Evolutionary conservation across 352 stramenopile genomes (phyloP), one percentile per base, ranked within the genome.

Genomic region (Phytopythium kandeliae): DNA sequence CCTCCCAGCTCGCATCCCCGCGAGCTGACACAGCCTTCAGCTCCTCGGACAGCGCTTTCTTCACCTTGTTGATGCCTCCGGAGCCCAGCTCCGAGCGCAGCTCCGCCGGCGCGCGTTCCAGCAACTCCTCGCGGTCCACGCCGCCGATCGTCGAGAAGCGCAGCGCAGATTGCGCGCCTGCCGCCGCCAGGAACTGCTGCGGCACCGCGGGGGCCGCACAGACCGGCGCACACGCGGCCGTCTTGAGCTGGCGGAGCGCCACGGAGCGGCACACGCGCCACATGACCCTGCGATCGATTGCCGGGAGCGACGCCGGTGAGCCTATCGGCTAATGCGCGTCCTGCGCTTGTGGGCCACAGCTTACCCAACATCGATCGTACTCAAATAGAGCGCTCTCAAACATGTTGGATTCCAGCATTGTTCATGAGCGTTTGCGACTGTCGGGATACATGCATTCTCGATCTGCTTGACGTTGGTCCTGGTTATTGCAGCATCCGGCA

Each of bases 201-300:
- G 25, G 36, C 42, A 13, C 51, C 55, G 26, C 58, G 54, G 46
- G 40, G 43, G 45, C 36, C 16, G 25, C 62, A 45, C 34, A 48
- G 3, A 19, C 60, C 17, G 55, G 53, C 42, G 26, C 54, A 34
- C 22, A 65, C 48, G 48, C 48, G 63, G 31, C 17, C 26, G 44
- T 30, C 17, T 65, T 59, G 37, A 81, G 64, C 17, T 76, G 66
- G 36, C 61, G 69, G 34, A 84, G 62, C 49, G 74, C 71, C 48
- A 57, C 69, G 43, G 66, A 48, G 56, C 74, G 73, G 58, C 69
- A 85, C 33, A 68, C 58, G 51, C 60, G 69, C 77, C 77, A 88
- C 77, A 88, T 88, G 22, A 33, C 33, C 17, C 22, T 13, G 5
- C 26, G n/a, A 11, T 44, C 37, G 3, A 15, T 15, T 25, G 15